Base-by-base conservation (phyloP, 148 eudicot species). In the Nyssa sinensis region DNA sequence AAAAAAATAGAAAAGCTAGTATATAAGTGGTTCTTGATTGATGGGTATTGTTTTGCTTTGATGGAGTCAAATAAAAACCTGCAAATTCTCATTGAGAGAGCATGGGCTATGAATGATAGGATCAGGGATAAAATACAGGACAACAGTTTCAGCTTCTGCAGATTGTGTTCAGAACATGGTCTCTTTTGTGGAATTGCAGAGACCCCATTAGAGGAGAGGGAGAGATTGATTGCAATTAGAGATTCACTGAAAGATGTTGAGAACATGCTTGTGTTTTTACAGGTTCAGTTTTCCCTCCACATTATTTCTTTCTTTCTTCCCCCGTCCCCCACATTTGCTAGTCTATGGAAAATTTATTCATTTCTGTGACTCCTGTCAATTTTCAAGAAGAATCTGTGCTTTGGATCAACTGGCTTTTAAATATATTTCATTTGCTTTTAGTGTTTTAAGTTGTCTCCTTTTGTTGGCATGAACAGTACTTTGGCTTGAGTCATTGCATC, bases 211-310 rank as follows among this genome's bases (percentile, higher is more conserved):
- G 72, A 62, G 64, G 77, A 80, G 70, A 76, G 62, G 66, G 69
- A 72, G 35, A 60, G 70, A 13, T 70, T 80, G 83, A 28, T 67
- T 32, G 63, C 69, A 1, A 75, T 75, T 6, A 71, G 77, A 24
- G 84, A 81, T 73, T 81, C 84, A 61, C 71, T 81, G 24, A 67
- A 67, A 70, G 72, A 81, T 47, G 64, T 81, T 27, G 74, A 81
- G 58, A 23, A 72, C 64, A 67, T 67, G 75, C 80, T 81, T 34
- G 30, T 67, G 13, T 67, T 33, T 60, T 31, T 76, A 21, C 77
- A 81, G 84, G 80, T 80, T 44, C 47, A 28, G 17, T 14, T 44
- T 1, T 35, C 49, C 7, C 25, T 55, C 59, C 25, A 55, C 59
- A 55, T 55, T 55, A 55, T 55, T 3, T 55, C 21, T 24, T 17